A percentile compares a stretch with the other conserved stretches of the same genome.
phyloP scores from a whole-genome alignment of 331 rosid genomes.

The Prunus yedoensis region DNA sequence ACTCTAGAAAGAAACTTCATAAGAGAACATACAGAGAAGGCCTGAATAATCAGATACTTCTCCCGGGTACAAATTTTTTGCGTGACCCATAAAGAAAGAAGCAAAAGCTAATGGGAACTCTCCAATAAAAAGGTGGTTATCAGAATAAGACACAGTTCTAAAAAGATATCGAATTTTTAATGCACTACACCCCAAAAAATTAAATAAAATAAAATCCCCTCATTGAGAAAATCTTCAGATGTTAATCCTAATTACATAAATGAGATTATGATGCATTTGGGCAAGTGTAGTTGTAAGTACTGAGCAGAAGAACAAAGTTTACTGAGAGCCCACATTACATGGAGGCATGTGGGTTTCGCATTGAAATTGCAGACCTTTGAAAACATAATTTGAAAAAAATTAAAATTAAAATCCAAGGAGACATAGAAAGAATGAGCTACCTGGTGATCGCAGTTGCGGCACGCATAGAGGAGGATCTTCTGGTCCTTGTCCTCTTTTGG shows the following conservation, averaged over 20 bases:
- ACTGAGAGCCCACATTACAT: too few relatives aligned
- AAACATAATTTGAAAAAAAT: too few relatives aligned
- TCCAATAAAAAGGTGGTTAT: neutral
- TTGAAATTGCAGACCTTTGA: too few relatives aligned
- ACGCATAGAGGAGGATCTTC: slow-evolving; percentile 82
- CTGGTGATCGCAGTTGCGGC: slow-evolving; percentile 98
- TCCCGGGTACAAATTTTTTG: too few relatives aligned
- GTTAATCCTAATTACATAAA: neutral
- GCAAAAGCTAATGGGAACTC: neutral
- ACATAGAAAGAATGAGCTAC: slow-evolving; percentile 25
- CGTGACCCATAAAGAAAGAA: too few relatives aligned
- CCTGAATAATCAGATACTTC: too few relatives aligned
- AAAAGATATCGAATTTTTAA: neutral
- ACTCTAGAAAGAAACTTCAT: neutral
- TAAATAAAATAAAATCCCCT: neutral
- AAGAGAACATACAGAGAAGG: too few relatives aligned
- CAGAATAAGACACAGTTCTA: neutral
- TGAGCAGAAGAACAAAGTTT: too few relatives aligned
- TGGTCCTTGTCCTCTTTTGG: slow-evolving; percentile 86
- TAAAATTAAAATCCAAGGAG: too few relatives aligned
- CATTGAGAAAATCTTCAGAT: neutral
- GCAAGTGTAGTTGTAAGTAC: neutral
- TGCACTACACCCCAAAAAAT: neutral
- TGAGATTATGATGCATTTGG: neutral
- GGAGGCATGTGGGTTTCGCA: too few relatives aligned